Percentiles rank a stretch among this genome's conserved stretches.
Conservation (phyloP, 2,329 filamentous ascomycete species). For the Apiospora hydei region DNA sequence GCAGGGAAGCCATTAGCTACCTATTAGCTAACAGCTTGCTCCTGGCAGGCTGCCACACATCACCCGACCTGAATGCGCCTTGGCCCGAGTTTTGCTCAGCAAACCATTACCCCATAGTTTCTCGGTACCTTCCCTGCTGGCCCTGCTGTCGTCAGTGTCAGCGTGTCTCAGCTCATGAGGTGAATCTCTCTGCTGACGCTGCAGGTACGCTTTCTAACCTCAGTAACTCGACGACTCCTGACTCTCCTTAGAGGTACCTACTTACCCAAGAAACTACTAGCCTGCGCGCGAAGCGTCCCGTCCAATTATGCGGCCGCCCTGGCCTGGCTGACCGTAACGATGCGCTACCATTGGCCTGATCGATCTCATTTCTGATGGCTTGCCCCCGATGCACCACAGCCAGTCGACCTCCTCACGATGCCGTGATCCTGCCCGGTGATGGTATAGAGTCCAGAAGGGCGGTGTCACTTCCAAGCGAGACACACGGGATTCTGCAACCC, state of each 20-base stretch:
- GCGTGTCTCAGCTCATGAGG: neutral
- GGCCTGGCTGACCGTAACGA: slow-evolving; percentile 10
- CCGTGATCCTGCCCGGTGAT: slow-evolving; percentile 1
- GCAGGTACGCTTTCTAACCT: neutral
- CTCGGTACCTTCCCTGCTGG: neutral
- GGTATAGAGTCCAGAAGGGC: slow-evolving; percentile 7
- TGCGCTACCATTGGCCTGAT: slow-evolving; percentile 12
- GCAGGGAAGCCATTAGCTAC: slow-evolving; percentile 25
- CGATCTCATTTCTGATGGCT: neutral
- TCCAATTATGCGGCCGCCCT: neutral
- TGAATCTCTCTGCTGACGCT: slow-evolving; percentile 8
- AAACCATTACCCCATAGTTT: slow-evolving; percentile 29
- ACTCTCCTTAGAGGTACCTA: neutral
- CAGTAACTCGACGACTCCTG: no score
- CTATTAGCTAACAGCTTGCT: slow-evolving; percentile 26
- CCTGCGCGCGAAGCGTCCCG: neutral
- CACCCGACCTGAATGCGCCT: slow-evolving; percentile 22
- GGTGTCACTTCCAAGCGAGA: slow-evolving; percentile 9
- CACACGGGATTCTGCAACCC: neutral
- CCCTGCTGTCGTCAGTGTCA: neutral
- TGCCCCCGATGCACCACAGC: slow-evolving; percentile 1
- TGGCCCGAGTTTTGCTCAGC: slow-evolving; percentile 24
- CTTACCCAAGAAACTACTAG: neutral
- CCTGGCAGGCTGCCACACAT: neutral
- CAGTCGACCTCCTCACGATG: slow-evolving; percentile 13